Base-by-base conservation (phyloP, 2,329 filamentous ascomycete genomes). In the Eutypa lata region DNA sequence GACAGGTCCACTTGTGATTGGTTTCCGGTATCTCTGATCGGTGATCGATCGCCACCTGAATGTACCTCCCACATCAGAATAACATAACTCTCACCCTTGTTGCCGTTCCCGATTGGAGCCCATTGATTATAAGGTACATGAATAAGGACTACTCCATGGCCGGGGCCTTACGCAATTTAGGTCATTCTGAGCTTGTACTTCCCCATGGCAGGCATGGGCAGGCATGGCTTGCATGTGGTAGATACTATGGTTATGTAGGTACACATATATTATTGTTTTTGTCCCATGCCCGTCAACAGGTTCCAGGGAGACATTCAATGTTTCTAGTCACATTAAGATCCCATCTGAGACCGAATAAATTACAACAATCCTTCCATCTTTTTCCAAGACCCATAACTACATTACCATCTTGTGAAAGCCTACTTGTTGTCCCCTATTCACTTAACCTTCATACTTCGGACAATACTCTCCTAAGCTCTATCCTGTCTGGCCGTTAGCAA, bases 11-110 rank as follows among this genome's bases (percentile, higher is more conserved):
- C 18, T 18, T 55, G 18, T 54, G n/a, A 62, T 61, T 62, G 58
- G 60, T 53, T 51, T 47, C 53, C 46, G 19, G 14, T 8, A 16
- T 16, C 28, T 40, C 26, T 31, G 6, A 31, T 31, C 26, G n/a
- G 51, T 59, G 63, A 66, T 66, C 63, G 63, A 66, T 65, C 58
- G 61, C 57, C 51, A 51, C 55, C 48, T 53, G 50, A 42, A 53
- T 54, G 51, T 56, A 57, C 38, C 57, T 61, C 57, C 60, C 60
- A 55, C 61, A 61, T 63, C 61, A 61, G 57, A 56, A 55, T 52
- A 54, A 31, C 48, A 49, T 53, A 18, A 18, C 16, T 10, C 42
- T n/a, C 48, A 63, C 61, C 61, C 62, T 50, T 61, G 61, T 40
- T 48, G 24, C 22, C 28, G 21, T 48, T 21, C 47, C 50, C 38